phyloP scores from a whole-genome alignment of 2,329 filamentous ascomycete species.

The Aspergillus chevalieri region DNA sequence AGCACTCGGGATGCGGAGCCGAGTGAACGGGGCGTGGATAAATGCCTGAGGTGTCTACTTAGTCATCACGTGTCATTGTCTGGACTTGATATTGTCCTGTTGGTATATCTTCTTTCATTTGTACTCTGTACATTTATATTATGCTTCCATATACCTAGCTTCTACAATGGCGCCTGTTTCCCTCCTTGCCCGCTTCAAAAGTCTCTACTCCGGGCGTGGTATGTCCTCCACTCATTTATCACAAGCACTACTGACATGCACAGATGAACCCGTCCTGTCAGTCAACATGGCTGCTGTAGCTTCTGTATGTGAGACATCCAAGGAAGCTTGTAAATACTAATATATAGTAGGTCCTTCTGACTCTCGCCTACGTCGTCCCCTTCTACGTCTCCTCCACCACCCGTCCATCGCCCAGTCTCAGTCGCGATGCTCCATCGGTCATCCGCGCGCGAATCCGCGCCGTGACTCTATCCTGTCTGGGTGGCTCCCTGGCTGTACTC shows the following conservation, averaged over 20 bases:
- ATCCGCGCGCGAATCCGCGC: constrained; percentile 80
- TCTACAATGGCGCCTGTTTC: background rate
- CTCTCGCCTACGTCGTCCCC: constrained; percentile 80
- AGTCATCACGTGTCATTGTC: no score
- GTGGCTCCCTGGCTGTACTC: constrained; percentile 62
- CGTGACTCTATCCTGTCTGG: constrained; percentile 67
- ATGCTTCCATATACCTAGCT: no score
- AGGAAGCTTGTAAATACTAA: background rate
- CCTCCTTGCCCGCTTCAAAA: constrained; percentile 26
- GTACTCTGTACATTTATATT: background rate
- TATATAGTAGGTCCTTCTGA: constrained; percentile 61
- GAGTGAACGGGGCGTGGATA: no score
- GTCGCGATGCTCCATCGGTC: constrained; percentile 80
- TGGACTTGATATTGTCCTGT: background rate
- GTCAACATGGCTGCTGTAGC: constrained; percentile 30
- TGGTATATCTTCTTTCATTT: background rate
- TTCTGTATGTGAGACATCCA: constrained; percentile 28
- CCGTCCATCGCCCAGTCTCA: constrained; percentile 69
- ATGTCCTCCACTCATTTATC: constrained; percentile 2
- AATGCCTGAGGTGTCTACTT: no score
- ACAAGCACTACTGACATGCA: background rate
- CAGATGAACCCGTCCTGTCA: constrained; percentile 35
- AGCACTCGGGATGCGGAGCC: no score
- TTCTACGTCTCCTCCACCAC: constrained; percentile 80
- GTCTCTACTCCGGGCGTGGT: constrained; percentile 27